Evolutionary conservation across 2,329 filamentous ascomycete genomes (phyloP).

Genomic region (Exophiala spinifera): DNA sequence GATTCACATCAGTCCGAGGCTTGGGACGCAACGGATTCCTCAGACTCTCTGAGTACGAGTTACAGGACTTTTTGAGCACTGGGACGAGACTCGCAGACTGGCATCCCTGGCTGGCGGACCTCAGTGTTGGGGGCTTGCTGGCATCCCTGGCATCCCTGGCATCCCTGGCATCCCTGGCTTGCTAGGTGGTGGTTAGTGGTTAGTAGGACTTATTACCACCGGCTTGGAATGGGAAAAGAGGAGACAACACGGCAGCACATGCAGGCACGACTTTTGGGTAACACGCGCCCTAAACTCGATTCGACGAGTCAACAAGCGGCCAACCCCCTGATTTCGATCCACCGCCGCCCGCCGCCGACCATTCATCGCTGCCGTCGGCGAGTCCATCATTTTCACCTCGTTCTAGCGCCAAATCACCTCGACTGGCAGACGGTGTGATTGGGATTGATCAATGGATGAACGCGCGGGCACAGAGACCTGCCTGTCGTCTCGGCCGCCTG

Average conservation of each 20-base stretch:
- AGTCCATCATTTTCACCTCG: neutral
- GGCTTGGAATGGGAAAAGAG: neutral
- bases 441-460: too few relatives aligned
- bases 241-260: neutral
- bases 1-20: neutral
- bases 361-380: neutral
- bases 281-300: conserved; percentile 3
- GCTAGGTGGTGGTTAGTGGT: too few relatives aligned
- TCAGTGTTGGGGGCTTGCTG: neutral
- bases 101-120: conserved; percentile 1
- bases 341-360: neutral
- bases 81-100: neutral
- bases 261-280: conserved; percentile 4
- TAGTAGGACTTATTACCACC: neutral
- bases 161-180: neutral
- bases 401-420: neutral
- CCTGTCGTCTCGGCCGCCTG: too few relatives aligned
- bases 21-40: neutral
- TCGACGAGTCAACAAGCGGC: neutral
- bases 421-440: neutral
- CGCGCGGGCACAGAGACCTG: too few relatives aligned
- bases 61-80: neutral
- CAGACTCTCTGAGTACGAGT: neutral
- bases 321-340: conserved; percentile 3
- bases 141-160: neutral